Evolutionary conservation across 2,329 filamentous ascomycete genomes (phyloP), one percentile per base, ranked within the genome.

Genomic region (Aotearoamyces nothofagi): DNA sequence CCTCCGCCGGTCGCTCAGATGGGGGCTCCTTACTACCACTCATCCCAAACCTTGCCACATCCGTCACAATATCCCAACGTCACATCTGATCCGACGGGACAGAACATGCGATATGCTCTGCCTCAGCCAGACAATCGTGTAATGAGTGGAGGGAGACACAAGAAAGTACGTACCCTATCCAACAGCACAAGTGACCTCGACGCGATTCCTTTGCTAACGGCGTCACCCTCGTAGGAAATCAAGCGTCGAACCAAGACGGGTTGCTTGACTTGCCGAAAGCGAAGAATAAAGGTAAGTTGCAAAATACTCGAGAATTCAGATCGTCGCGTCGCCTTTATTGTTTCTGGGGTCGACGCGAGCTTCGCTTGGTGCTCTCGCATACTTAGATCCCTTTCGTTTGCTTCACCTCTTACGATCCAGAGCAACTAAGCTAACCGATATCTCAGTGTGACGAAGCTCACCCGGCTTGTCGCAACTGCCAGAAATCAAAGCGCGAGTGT

Each of bases 381-480:
- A 20, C 19, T n/a, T 7, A 20, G 12, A 8, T 7, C 14, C 8
- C 13, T 8, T 27, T 27, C 15, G 10, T 27, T 27, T 14, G 15
- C 9, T 8, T 7, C 6, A 27, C 26, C 26, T 10, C 8, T 9
- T 14, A 15, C n/a, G n/a, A 15, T 17, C 15, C 9, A 14, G 30
- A 14, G 17, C 27, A 14, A 17, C 22, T 12, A 14, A 15, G 28
- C 38, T 43, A 33, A 39, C 41, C 31, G 40, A 35, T 38, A 37
- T 35, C 42, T 41, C 52, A 94, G 90, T 98, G 90, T 59, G 90
- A 96, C 69, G 90, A 98, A 63, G 75, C 73, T 36, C 84, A 93
- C 54, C 90, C 90, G 13, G 75, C 78, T 35, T 98, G 90, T 63
- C 76, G 83, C 57, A 83, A 90, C 50, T 90, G 81, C 58, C 76